Evolutionary conservation across 352 stramenopile genomes (phyloP).

Genomic region (Phytophthora aleatoria): DNA sequence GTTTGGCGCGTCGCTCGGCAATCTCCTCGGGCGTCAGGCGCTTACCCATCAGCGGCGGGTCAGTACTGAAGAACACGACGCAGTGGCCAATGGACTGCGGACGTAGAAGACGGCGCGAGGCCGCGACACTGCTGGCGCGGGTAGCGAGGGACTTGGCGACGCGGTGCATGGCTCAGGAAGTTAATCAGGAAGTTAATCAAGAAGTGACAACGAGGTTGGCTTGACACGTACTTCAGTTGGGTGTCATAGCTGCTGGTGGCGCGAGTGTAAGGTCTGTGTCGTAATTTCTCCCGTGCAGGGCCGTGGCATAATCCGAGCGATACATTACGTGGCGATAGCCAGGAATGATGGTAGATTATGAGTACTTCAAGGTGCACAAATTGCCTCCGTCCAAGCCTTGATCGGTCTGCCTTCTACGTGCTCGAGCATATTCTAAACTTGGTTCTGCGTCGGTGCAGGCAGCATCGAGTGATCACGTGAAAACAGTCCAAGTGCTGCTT

Average conservation of each 20-base stretch:
- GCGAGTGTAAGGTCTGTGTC: constrained; percentile 1
- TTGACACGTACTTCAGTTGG: neutral
- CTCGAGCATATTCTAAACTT: too few species aligned
- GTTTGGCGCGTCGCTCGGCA: constrained; percentile 36
- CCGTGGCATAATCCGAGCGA: constrained; percentile 10
- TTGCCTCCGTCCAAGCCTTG: too few species aligned
- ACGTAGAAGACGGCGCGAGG: constrained; percentile 1
- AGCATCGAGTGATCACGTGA: too few species aligned
- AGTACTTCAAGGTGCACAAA: neutral
- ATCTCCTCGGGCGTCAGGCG: constrained; percentile 37
- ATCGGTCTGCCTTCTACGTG: too few species aligned
- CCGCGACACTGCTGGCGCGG: neutral
- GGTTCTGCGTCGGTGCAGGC: too few species aligned
- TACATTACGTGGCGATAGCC: constrained; percentile 11
- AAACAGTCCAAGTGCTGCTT: too few species aligned
- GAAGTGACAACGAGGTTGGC: too few species aligned
- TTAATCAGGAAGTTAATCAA: constrained; percentile 19
- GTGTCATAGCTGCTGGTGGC: constrained; percentile 20
- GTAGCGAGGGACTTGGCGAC: constrained; percentile 15
- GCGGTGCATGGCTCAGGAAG: constrained; percentile 17
- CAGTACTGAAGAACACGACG: constrained; percentile 22
- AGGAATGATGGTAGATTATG: constrained; percentile 29
- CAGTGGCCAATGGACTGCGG: constrained; percentile 6
- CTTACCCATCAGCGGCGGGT: constrained; percentile 25
- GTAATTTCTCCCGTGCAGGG: neutral